Evolutionary conservation across 1,284 basidiomycete genomes (phyloP).

Genomic region (Sparassis latifolia): DNA sequence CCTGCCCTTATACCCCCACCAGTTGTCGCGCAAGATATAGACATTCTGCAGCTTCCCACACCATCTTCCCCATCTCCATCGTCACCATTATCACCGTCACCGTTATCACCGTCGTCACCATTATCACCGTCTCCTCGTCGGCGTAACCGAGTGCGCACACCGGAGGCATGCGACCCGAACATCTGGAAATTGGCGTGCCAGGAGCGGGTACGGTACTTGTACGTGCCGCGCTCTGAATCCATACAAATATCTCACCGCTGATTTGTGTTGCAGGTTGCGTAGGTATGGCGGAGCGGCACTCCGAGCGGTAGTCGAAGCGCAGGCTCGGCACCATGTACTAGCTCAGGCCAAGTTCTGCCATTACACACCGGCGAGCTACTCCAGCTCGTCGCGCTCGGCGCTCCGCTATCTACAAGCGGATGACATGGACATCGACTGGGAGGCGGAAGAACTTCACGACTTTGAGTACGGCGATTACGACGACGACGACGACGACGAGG

Average conservation of each 20-base stretch:
- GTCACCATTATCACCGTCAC: too few species aligned
- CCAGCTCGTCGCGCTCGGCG: too few species aligned
- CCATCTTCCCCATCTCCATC: too few species aligned
- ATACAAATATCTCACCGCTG: neutral
- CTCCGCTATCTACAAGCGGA: neutral
- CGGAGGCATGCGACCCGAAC: conserved; percentile 1
- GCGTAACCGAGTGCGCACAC: neutral
- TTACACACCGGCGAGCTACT: conserved; percentile 1
- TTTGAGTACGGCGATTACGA: neutral
- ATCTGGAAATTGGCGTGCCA: conserved; percentile 4
- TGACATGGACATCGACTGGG: neutral
- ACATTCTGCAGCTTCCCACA: too few species aligned
- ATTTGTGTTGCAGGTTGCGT: neutral
- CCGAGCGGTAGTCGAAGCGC: neutral
- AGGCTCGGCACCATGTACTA: neutral
- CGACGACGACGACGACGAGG: neutral
- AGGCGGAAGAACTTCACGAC: neutral
- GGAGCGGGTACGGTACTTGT: conserved; percentile 3
- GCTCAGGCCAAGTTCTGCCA: neutral
- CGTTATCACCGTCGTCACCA: too few species aligned
- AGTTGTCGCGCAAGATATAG: too few species aligned
- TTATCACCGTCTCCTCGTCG: neutral
- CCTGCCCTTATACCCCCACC: too few species aligned
- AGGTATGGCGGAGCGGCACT: neutral
- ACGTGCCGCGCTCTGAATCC: neutral